Base-by-base conservation (phyloP, 2,329 filamentous ascomycete genomes). In the Neophaeococcomyces mojaviensis region DNA sequence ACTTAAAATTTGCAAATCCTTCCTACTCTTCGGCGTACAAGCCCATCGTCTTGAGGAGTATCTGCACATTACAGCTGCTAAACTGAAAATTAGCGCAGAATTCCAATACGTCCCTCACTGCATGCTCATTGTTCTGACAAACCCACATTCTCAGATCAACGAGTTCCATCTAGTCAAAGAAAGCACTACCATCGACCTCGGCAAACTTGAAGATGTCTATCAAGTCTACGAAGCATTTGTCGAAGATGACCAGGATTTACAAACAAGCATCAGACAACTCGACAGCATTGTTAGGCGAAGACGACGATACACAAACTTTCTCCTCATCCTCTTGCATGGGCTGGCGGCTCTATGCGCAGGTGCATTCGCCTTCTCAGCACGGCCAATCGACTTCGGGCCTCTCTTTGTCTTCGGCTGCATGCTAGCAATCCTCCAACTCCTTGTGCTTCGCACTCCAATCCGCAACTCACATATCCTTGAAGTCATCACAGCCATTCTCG, bases 351-450 rank as follows among this genome's bases (percentile, higher is more conserved):
- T 79, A 0, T 78, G 73, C 8, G 86, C 92, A 1, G 86, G 84
- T 0, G 86, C 86, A 0, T 92, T 92, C 58, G 86, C 84, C 4
- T 94, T 92, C 58, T 71, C 81, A 46, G 85, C 83, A 2, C 77
- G 86, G 3, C 77, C 81, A 36, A 83, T 89, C 57, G 87, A 94
- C 59, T 68, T 92, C 47, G 86, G 86, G 0, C 74, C 89, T 24
- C 80, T 81, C 16, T 92, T 90, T 61, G 44, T 86, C 1, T 73
- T 92, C 0, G 87, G 87, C 2, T 82, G 78, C 58, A 68, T 90
- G 15, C 73, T 94, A 0, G 87, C 86, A 1, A 66, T 82, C 44
- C 68, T 94, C 41, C 86, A 92, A 58, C 76, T 90, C 9, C 76
- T 87, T 24, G 68, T 88, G 4, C 82, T 86, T 0, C 85, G 86